Percentiles rank a stretch among this genome's conserved stretches.
phyloP scores from a whole-genome alignment of 2,329 filamentous ascomycete genomes.

The Gaeumannomyces tritici region DNA sequence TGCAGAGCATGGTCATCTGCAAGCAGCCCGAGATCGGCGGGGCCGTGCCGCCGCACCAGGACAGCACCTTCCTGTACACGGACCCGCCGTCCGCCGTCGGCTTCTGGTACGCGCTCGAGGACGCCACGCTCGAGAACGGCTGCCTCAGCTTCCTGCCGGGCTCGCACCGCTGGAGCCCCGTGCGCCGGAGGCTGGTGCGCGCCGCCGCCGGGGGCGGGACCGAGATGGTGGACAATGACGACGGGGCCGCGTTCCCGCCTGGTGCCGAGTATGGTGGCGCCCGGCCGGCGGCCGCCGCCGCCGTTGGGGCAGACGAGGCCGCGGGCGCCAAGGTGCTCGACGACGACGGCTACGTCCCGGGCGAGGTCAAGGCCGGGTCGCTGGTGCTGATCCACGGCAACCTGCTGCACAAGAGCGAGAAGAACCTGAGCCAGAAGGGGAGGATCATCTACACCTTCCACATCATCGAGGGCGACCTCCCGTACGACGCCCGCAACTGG shows the following conservation, averaged over 20 bases:
- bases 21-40: conserved; percentile 96
- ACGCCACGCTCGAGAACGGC: conserved; percentile 77
- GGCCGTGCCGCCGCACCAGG: conserved; percentile 83
- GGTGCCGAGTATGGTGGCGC: conserved; percentile 37
- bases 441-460: conserved; percentile 97
- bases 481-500: conserved; percentile 87
- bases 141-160: conserved; percentile 81
- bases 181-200: conserved; percentile 69
- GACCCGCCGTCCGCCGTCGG: conserved; percentile 81
- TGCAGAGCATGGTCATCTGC: conserved; percentile 98
- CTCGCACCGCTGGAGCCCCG: conserved; percentile 61
- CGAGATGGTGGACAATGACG: conserved; percentile 60
- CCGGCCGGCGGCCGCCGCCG: conserved; percentile 1
- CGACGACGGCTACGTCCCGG: conserved; percentile 59
- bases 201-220: conserved; percentile 45
- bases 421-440: conserved; percentile 76
- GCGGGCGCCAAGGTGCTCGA: conserved; percentile 17
- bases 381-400: conserved; percentile 95
- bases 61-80: conserved; percentile 88
- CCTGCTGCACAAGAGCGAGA: conserved; percentile 90
- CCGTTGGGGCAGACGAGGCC: too few relatives aligned
- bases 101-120: conserved; percentile 96
- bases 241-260: conserved; percentile 55
- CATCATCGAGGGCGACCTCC: conserved; percentile 64
- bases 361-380: conserved; percentile 83